phyloP scores from a whole-genome alignment of 768 basidiomycete species.

The Amanita brunnescens region DNA sequence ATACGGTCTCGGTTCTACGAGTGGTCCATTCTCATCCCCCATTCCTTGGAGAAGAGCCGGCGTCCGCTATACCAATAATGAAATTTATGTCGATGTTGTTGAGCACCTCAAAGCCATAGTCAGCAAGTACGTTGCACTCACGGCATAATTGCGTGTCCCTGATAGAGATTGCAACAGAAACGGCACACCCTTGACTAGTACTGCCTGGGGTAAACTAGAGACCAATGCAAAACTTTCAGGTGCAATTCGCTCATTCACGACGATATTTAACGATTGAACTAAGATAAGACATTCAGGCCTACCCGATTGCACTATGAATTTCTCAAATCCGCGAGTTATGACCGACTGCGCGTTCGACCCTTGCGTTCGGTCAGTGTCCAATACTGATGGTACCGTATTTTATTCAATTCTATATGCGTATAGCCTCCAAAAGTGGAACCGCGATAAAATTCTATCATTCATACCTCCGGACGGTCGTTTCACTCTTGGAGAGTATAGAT shows the following conservation, averaged over 20 bases:
- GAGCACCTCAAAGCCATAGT: constrained; percentile 77
- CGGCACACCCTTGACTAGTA: constrained; percentile 57
- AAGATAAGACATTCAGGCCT: constrained; percentile 43
- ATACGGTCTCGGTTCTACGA: constrained; percentile 28
- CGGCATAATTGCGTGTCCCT: neutral
- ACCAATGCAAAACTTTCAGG: constrained; percentile 73
- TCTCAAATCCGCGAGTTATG: constrained; percentile 66
- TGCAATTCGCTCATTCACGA: constrained; percentile 17
- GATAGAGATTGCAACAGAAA: constrained; percentile 33
- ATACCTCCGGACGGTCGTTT: constrained; percentile 92
- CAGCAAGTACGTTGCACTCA: constrained; percentile 46
- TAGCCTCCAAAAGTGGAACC: constrained; percentile 74
- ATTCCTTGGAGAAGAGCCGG: constrained; percentile 92
- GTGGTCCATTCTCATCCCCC: constrained; percentile 70
- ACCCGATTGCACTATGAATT: constrained; percentile 77
- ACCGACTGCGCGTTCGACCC: constrained; percentile 85
- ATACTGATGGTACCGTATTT: neutral
- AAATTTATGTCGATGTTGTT: constrained; percentile 86
- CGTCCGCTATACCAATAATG: constrained; percentile 77
- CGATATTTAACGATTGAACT: neutral
- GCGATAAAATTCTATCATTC: constrained; percentile 75
- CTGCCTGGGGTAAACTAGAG: constrained; percentile 71
- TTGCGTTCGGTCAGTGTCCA: constrained; percentile 66
- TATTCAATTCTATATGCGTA: neutral
- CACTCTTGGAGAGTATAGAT: constrained; percentile 76